These are phyloP conservation scores for Puccinia triticina DNA, from an alignment of 1,284 basidiomycete species.

Conservation along the genomic window DNA sequence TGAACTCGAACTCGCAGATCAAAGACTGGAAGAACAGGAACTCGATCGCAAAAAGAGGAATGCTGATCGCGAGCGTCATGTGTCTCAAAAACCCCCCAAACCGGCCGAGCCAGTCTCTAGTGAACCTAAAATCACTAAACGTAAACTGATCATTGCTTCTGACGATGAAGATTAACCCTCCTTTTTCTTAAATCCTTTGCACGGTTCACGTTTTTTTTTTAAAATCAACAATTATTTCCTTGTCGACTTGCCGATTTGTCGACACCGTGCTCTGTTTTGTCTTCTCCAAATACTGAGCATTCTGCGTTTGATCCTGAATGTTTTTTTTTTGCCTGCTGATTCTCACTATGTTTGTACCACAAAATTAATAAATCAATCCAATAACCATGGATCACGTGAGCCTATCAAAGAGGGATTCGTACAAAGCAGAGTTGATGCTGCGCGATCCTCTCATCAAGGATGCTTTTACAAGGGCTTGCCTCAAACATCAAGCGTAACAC, in stretches of 20 bases:
- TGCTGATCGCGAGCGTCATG: neutral
- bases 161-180: constrained; percentile 48
- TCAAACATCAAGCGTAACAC: no score
- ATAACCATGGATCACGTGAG: no score
- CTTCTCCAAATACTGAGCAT: neutral
- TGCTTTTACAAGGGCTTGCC: no score
- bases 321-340: neutral
- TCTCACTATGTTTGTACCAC: neutral
- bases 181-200: no score
- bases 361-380: neutral
- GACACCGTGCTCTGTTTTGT: neutral
- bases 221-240: no score
- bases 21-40: constrained; percentile 32
- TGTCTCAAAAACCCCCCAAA: neutral
- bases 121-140: constrained; percentile 28
- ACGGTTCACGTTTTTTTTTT: no score
- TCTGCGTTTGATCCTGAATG: neutral
- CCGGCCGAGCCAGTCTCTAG: neutral
- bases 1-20: constrained; percentile 26
- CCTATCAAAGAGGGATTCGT: no score
- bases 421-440: no score
- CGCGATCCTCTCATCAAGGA: no score
- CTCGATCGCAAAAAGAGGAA: constrained; percentile 3
- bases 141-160: constrained; percentile 46
- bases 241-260: neutral